A percentile compares a stretch with the other conserved stretches of the same genome.
Conservation (phyloP, 345 rosid genomes). For the Bruguiera sexangula region DNA sequence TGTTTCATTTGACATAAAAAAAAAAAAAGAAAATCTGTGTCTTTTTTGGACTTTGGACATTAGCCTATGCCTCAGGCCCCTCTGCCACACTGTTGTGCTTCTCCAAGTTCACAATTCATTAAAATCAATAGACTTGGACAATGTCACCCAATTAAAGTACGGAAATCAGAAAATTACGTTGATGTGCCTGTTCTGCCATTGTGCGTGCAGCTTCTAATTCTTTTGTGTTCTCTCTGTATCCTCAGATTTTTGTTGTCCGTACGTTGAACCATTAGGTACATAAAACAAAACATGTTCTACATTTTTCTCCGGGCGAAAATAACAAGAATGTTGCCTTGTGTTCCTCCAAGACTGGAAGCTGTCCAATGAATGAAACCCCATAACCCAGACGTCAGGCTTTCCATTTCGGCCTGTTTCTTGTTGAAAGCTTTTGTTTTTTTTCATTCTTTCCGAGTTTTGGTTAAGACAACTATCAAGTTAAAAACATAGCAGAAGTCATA, state of each 20-base stretch:
- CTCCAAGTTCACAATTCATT: too few relatives aligned
- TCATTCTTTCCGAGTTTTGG: background rate
- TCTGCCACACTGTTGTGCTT: too few relatives aligned
- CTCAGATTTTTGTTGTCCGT: constrained; percentile 2
- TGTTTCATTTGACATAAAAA: too few relatives aligned
- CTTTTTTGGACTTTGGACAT: too few relatives aligned
- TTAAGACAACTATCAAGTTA: background rate
- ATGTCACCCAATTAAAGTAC: too few relatives aligned
- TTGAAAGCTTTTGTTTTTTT: background rate
- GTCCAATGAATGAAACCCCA: background rate
- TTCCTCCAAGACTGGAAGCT: constrained; percentile 8
- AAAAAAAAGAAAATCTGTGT: too few relatives aligned
- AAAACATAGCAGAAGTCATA: too few relatives aligned
- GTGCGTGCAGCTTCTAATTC: background rate
- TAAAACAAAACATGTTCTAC: background rate
- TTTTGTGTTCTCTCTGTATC: background rate
- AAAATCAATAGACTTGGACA: too few relatives aligned
- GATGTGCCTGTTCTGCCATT: too few relatives aligned
- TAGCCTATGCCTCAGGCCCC: too few relatives aligned
- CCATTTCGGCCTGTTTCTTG: constrained; percentile 7
- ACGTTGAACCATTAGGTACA: background rate
- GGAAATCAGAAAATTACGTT: too few relatives aligned
- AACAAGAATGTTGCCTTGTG: constrained; percentile 4
- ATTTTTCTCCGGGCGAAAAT: background rate
- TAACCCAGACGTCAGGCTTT: background rate